Conservation (phyloP, 129 eudicot species). For the Scalesia atractyloides region DNA sequence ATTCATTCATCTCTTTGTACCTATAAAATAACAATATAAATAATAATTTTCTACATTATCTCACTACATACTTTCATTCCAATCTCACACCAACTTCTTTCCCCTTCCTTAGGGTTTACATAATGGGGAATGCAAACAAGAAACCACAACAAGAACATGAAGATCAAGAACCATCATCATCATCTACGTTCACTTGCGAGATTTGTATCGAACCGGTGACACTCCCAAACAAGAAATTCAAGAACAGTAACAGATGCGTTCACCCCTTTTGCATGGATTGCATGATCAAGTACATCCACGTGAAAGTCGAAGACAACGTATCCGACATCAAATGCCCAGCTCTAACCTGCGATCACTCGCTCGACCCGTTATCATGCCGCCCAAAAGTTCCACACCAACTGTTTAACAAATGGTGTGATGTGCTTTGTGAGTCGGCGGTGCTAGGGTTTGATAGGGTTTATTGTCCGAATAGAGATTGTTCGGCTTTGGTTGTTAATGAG, state of each 20-base stretch:
- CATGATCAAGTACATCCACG: constrained; percentile 54
- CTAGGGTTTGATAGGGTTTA: constrained; percentile 45
- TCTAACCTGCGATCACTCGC: constrained; percentile 29
- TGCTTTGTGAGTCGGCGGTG: constrained; percentile 44
- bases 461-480: constrained; percentile 65
- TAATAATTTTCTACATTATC: too few species aligned
- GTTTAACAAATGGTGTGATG: constrained; percentile 70
- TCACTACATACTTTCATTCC: background rate
- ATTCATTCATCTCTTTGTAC: too few species aligned
- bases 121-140: constrained; percentile 50
- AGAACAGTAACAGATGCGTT: constrained; percentile 28
- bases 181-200: constrained; percentile 56
- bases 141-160: constrained; percentile 24
- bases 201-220: constrained; percentile 63
- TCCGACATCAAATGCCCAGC: constrained; percentile 57
- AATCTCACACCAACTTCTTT: background rate
- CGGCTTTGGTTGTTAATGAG: constrained; percentile 61
- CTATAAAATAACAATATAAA: too few species aligned
- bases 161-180: constrained; percentile 23
- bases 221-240: constrained; percentile 32
- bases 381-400: constrained; percentile 29
- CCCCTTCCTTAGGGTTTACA: background rate
- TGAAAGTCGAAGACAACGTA: constrained; percentile 52
- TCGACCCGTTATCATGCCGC: constrained; percentile 51
- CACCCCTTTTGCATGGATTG: constrained; percentile 76